phyloP scores from a whole-genome alignment of 805 yeast genomes.

The Cyberlindnera samutprakarnensis region DNA sequence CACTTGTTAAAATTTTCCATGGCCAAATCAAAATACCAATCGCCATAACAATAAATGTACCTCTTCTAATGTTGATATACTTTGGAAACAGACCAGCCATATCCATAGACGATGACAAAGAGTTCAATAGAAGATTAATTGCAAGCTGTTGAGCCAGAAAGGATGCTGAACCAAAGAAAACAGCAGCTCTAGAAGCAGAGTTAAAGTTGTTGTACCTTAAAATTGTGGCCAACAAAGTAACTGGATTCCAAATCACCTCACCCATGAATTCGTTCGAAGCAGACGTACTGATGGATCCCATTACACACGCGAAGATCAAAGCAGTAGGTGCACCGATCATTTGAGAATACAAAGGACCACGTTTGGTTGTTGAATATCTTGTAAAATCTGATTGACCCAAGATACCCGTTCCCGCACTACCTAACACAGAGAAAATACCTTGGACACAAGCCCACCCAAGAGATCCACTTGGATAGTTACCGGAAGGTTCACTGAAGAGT shows the following conservation, averaged over 20 bases:
- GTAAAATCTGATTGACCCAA: constrained; percentile 29
- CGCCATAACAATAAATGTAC: constrained; percentile 25
- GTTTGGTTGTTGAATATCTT: constrained; percentile 21
- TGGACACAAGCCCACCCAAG: constrained; percentile 24
- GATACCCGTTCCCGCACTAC: constrained; percentile 24
- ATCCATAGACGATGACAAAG: constrained; percentile 20
- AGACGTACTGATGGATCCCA: constrained; percentile 25
- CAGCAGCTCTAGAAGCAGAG: constrained; percentile 24
- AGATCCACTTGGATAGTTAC: constrained; percentile 4
- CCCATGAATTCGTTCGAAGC: constrained; percentile 23
- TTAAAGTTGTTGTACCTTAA: constrained; percentile 16
- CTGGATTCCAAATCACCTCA: constrained; percentile 25
- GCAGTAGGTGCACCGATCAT: constrained; percentile 20
- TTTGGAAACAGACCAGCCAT: constrained; percentile 20
- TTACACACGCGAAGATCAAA: constrained; percentile 25
- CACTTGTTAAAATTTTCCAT: constrained; percentile 26
- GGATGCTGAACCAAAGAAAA: constrained; percentile 23
- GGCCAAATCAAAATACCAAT: constrained; percentile 30
- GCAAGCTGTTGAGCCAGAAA: constrained; percentile 25
- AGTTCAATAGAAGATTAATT: constrained; percentile 23
- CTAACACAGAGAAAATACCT: constrained; percentile 23
- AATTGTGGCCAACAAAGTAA: constrained; percentile 13
- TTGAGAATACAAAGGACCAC: constrained; percentile 21
- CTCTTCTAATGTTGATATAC: constrained; percentile 28
- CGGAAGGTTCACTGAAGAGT: constrained; percentile 9